Evolutionary conservation across 108 stramenopile species (phyloP), one percentile per base, ranked within the genome.

Genomic region (Nitzschia putrida): DNA sequence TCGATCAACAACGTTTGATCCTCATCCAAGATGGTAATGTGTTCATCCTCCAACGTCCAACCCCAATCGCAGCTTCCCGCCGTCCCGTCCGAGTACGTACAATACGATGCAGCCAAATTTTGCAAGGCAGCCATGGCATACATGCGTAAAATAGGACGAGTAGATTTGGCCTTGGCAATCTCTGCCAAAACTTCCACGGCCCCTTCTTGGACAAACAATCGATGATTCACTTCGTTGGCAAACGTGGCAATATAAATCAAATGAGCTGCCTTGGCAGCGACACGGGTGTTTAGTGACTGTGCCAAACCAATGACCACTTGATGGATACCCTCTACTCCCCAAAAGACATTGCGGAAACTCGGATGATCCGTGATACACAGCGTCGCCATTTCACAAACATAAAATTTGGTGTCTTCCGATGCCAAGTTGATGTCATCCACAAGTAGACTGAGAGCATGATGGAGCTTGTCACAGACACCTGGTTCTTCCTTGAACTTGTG

Each of bases 341-440:
- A 49, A 18, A 49, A 49, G 14, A 49, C 47, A 6, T 49, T 49
- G 14, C 47, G 47, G 47, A 49, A 49, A 18, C 18, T 49, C n/a
- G 47, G 47, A 5, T 49, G 47, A 18, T 49, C 47, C 3, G 47
- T 49, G 1, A 49, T 49, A 5, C 47, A 49, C 6, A 49, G 18
- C 18, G 47, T 49, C 14, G 47, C 47, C 47, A 49, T 49, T 49
- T 49, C 47, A 6, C 47, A 49, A 1, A 49, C 18, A 16, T 18
- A 49, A 18, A 49, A 49, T 49, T 49, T 49, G n/a, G 47, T 49
- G n/a, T 49, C 47, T 49, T 49, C 47, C 47, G 47, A 49, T 49
- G 47, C 47, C 18, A 18, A 18, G n/a, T 16, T 18, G n/a, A 49
- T 18, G 18, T 49, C 47, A 18, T 49, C 47, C 14, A 49, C 47